Conservation (phyloP, 2,329 filamentous ascomycete species). For the Hortaea werneckii region DNA sequence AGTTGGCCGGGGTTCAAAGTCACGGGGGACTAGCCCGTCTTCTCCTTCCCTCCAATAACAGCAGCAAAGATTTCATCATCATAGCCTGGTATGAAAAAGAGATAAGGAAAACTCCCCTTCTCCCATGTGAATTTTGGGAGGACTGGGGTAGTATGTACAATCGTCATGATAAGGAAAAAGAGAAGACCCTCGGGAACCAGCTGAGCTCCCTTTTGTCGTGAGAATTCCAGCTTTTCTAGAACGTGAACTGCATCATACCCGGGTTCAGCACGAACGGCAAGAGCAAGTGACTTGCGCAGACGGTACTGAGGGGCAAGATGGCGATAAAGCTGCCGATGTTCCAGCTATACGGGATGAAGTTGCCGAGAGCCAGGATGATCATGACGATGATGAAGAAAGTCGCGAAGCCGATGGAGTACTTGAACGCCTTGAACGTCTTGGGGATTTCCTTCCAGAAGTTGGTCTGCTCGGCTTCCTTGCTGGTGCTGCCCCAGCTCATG, state of each 20-base stretch:
- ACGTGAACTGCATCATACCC: conserved; percentile 71
- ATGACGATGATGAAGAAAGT: conserved; percentile 50
- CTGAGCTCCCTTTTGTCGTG: too few species aligned
- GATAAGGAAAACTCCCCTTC: too few species aligned
- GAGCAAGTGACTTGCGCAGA: conserved; percentile 59
- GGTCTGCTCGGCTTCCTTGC: conserved; percentile 70
- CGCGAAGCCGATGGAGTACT: conserved; percentile 57
- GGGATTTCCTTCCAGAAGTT: conserved; percentile 80
- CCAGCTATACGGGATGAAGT: conserved; percentile 53
- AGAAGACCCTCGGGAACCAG: too few species aligned
- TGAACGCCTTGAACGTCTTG: conserved; percentile 70
- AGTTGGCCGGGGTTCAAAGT: too few species aligned
- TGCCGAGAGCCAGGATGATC: conserved; percentile 52
- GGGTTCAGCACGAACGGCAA: conserved; percentile 66
- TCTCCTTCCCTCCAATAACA: too few species aligned
- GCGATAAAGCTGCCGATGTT: conserved; percentile 45
- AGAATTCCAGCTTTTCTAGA: conserved; percentile 36
- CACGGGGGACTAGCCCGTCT: too few species aligned
- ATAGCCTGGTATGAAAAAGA: too few species aligned
- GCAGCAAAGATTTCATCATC: too few species aligned
- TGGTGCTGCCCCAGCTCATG: conserved; percentile 77
- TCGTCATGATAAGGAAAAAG: too few species aligned
- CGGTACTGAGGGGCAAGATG: conserved; percentile 64
- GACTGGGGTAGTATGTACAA: too few species aligned
- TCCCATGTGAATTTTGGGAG: too few species aligned